These are phyloP conservation scores for Sodiomyces alkalinus DNA, from an alignment of 2,329 filamentous ascomycete genomes.

Conservation along the genomic window DNA sequence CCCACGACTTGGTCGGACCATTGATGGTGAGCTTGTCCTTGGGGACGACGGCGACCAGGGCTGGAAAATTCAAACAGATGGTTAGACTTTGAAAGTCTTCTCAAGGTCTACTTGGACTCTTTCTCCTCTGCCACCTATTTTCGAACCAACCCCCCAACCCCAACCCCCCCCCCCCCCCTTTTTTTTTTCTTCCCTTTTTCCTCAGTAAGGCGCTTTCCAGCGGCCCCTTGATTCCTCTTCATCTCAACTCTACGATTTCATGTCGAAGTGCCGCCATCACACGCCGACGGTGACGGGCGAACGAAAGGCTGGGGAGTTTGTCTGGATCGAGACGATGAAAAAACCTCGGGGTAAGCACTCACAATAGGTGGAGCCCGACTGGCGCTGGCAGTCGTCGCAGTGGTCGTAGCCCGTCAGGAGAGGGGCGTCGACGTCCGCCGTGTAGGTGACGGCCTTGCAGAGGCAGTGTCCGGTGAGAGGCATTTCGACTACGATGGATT, in stretches of 20 bases:
- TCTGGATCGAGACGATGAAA: background rate
- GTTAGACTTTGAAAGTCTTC: background rate
- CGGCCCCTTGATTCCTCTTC: no score
- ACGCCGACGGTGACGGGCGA: background rate
- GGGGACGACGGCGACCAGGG: conserved; percentile 49
- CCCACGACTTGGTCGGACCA: conserved; percentile 49
- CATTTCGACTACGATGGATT: conserved; percentile 29
- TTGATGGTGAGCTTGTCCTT: conserved; percentile 50
- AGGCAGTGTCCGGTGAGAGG: conserved; percentile 55
- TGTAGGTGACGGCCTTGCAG: conserved; percentile 58
- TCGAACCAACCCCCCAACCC: no score
- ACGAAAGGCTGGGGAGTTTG: background rate
- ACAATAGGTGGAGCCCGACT: conserved; percentile 56
- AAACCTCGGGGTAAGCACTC: conserved; percentile 13
- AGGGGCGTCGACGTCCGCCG: conserved; percentile 34
- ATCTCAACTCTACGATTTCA: no score
- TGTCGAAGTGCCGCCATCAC: no score
- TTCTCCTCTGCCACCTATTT: no score
- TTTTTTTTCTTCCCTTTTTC: background rate
- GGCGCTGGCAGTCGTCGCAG: conserved; percentile 59
- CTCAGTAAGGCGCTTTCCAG: no score
- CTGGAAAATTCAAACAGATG: conserved; percentile 21
- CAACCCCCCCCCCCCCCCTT: no score
- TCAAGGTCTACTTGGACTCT: no score
- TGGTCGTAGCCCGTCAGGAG: conserved; percentile 50